Conservation (phyloP, 208 protist species). For the Leishmania tarentolae region DNA sequence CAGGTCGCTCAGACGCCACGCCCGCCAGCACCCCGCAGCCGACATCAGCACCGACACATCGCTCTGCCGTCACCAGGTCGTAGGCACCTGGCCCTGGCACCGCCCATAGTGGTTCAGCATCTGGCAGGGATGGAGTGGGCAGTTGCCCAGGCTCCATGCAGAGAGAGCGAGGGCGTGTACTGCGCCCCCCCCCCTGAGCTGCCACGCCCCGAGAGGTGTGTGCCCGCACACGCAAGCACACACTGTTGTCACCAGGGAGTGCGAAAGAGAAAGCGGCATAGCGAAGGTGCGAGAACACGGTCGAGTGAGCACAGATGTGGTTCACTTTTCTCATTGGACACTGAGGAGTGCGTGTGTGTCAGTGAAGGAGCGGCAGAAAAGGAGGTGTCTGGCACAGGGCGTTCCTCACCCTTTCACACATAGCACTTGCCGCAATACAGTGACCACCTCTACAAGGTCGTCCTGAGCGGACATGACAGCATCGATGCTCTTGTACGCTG, state of each 20-base stretch:
- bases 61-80: not conserved
- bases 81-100: not conserved
- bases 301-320: not conserved
- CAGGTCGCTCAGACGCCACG: not conserved
- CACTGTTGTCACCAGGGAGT: not conserved
- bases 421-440: conserved; percentile 69
- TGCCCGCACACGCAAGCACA: not conserved
- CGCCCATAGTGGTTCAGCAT: not conserved
- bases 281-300: not conserved
- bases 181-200: not conserved
- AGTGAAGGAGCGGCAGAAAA: not conserved
- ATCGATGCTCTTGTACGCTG: conserved; percentile 90
- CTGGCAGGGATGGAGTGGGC: not conserved
- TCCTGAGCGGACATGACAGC: conserved; percentile 81
- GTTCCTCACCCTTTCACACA: conserved; percentile 83
- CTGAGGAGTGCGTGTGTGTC: not conserved
- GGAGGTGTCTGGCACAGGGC: not conserved
- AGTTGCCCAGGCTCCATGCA: not conserved
- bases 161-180: not conserved
- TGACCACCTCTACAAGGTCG: conserved; percentile 82
- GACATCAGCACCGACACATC: not conserved
- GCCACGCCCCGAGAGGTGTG: not conserved
- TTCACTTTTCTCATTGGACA: not conserved
- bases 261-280: not conserved
- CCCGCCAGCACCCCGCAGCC: not conserved